Evolutionary conservation across 768 basidiomycete species (phyloP).

Genomic region (Hericium rajendrae): DNA sequence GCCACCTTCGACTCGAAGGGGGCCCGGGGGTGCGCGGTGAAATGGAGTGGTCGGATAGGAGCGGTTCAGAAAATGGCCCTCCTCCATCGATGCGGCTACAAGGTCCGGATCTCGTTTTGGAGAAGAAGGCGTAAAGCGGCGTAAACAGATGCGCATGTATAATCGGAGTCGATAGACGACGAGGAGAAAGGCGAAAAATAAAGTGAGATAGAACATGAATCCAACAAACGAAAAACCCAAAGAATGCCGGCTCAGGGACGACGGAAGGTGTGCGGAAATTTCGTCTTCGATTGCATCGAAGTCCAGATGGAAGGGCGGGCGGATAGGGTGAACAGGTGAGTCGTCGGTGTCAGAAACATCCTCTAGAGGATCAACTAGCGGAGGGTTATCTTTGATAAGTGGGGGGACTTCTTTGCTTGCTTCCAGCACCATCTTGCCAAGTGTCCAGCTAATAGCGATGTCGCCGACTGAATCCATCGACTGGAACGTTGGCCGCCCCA

Average conservation of each 20-base stretch:
- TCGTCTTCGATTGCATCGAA: conserved; percentile 53
- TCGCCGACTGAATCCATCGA: conserved; percentile 86
- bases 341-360: conserved; percentile 29
- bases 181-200: conserved; percentile 33
- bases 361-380: conserved; percentile 52
- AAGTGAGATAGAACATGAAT: conserved; percentile 44
- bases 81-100: conserved; percentile 23
- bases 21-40: conserved; percentile 1
- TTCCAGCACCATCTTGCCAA: conserved; percentile 98
- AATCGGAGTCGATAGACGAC: conserved; percentile 51
- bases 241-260: conserved; percentile 48
- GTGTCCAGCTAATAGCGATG: conserved; percentile 94
- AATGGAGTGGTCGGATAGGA: neutral
- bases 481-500: conserved; percentile 82
- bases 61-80: conserved; percentile 17
- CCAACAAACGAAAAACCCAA: conserved; percentile 66
- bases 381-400: conserved; percentile 34
- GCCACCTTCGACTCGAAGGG: conserved; percentile 1
- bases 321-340: conserved; percentile 53
- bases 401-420: conserved; percentile 79
- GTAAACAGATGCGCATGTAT: conserved; percentile 35
- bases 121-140: conserved; percentile 11
- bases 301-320: conserved; percentile 45
- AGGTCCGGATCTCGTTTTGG: conserved; percentile 18
- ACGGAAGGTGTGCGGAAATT: conserved; percentile 58